Percentiles rank a stretch among this genome's conserved stretches.
Evolutionary conservation across 805 yeast species (phyloP).

Genomic region (Myxozyma neglecta): DNA sequence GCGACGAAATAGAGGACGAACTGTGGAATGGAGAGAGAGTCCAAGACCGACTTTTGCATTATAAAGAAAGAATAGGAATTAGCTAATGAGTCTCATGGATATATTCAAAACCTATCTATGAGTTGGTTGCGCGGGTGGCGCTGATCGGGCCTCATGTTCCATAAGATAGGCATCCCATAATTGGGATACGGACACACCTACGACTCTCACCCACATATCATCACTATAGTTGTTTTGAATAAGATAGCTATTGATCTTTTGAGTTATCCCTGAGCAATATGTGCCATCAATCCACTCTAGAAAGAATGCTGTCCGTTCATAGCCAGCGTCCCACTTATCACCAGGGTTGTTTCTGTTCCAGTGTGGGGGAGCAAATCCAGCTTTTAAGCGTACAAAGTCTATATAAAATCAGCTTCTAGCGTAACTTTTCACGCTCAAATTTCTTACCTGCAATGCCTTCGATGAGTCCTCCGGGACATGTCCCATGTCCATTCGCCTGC

Average conservation of each 20-base stretch:
- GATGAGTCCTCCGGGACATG: constrained; percentile 9
- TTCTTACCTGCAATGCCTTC: constrained; percentile 16
- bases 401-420: neutral
- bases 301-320: constrained; percentile 13
- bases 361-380: constrained; percentile 18
- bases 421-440: neutral
- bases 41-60: constrained; percentile 10
- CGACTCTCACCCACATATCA: neutral
- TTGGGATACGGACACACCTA: neutral
- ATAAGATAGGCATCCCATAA: constrained; percentile 1
- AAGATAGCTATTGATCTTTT: neutral
- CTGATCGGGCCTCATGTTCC: neutral
- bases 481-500: constrained; percentile 16
- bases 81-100: neutral
- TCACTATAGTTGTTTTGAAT: neutral
- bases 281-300: constrained; percentile 11
- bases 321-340: constrained; percentile 16
- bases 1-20: constrained; percentile 36
- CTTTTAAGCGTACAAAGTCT: constrained; percentile 13
- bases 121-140: constrained; percentile 6
- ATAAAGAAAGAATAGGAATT: constrained; percentile 12
- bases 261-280: neutral
- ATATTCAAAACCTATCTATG: neutral
- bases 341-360: constrained; percentile 1
- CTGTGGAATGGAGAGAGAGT: constrained; percentile 59